A percentile compares a stretch with the other conserved stretches of the same genome.
phyloP scores from a whole-genome alignment of 2,329 filamentous ascomycete species.

The Cladophialophora carrionii region DNA sequence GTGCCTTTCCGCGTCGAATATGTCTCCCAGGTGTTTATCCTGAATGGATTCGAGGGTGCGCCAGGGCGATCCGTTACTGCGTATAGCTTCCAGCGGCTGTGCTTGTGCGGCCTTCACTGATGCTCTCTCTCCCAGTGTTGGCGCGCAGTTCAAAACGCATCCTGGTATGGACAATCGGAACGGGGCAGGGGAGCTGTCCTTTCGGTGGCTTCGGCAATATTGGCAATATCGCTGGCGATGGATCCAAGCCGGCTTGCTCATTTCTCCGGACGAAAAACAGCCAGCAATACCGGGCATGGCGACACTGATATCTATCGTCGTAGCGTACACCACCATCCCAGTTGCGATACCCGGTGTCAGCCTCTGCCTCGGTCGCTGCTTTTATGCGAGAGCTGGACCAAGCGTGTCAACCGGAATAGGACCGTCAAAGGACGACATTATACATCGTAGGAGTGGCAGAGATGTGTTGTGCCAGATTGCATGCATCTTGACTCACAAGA shows the following conservation, averaged over 20 bases:
- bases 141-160: slow-evolving; percentile 53
- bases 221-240: slow-evolving; percentile 52
- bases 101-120: neutral
- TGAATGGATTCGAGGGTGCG: slow-evolving; percentile 52
- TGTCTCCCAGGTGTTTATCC: slow-evolving; percentile 51
- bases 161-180: slow-evolving; percentile 52
- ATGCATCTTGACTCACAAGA: too few relatives aligned
- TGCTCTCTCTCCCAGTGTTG: slow-evolving; percentile 42
- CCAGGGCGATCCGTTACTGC: slow-evolving; percentile 51
- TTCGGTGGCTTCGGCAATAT: slow-evolving; percentile 52
- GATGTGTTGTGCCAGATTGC: too few relatives aligned
- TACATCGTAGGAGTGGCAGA: too few relatives aligned
- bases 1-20: slow-evolving; percentile 50
- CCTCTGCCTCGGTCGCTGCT: too few relatives aligned
- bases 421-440: too few relatives aligned
- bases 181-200: slow-evolving; percentile 41
- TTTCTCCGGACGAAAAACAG: slow-evolving; percentile 43
- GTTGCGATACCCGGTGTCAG: slow-evolving; percentile 50
- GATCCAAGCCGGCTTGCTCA: slow-evolving; percentile 51
- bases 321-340: slow-evolving; percentile 49
- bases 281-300: slow-evolving; percentile 48
- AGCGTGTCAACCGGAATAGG: too few relatives aligned
- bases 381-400: too few relatives aligned
- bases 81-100: slow-evolving; percentile 25
- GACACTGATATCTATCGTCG: slow-evolving; percentile 52